These are phyloP conservation scores for Blastobotrys capitulatus DNA, from an alignment of 1,139 yeast genomes.

Conservation along the genomic window DNA sequence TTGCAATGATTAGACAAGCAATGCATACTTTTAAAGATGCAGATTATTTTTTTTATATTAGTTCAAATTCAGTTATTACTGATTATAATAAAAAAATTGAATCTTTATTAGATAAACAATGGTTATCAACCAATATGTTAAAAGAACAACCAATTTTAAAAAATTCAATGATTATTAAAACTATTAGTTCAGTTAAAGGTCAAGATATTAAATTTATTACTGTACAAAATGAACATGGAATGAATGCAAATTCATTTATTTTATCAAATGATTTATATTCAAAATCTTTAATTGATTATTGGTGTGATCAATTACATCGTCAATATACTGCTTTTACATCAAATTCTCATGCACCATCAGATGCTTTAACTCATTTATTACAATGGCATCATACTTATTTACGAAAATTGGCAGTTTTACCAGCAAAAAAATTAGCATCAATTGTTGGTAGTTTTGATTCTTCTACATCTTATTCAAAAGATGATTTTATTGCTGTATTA, in stretches of 20 bases:
- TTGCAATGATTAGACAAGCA: constrained; percentile 66
- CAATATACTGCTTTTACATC: constrained; percentile 51
- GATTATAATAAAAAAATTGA: constrained; percentile 53
- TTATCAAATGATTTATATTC: constrained; percentile 60
- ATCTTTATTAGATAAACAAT: constrained; percentile 44
- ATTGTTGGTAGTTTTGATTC: constrained; percentile 13
- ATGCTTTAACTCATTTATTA: constrained; percentile 68
- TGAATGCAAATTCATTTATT: constrained; percentile 66
- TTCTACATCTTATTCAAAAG: constrained; percentile 29
- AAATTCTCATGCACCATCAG: constrained; percentile 41
- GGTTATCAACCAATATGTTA: constrained; percentile 53
- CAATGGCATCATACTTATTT: constrained; percentile 91
- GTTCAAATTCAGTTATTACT: constrained; percentile 58
- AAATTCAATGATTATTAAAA: constrained; percentile 61
- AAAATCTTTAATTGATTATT: constrained; percentile 62
- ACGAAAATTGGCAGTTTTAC: constrained; percentile 66
- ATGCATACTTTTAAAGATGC: constrained; percentile 83
- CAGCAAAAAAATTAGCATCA: constrained; percentile 45
- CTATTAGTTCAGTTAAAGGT: constrained; percentile 57
- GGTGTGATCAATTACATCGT: constrained; percentile 68
- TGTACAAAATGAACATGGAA: constrained; percentile 56
- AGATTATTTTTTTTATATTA: constrained; percentile 79
- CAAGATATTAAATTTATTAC: constrained; percentile 51
- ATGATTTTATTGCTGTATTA: constrained; percentile 35
- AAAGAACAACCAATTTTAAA: constrained; percentile 66